Conservation (phyloP, 2,329 filamentous ascomycete genomes). For the Colletotrichum brevisporum region DNA sequence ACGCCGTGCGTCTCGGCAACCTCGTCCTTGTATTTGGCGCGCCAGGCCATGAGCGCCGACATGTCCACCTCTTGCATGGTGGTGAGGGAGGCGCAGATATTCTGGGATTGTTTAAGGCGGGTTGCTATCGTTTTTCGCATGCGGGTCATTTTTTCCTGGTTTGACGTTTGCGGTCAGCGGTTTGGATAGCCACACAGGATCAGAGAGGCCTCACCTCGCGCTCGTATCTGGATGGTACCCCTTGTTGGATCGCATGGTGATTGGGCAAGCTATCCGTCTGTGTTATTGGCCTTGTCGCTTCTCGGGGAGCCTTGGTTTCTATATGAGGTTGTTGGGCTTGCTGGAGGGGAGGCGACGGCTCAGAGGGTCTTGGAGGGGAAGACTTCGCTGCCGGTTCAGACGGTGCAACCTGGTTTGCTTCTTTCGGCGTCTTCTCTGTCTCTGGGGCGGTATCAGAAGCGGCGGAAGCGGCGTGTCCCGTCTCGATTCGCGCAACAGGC, state of each 20-base stretch:
- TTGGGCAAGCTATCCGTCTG: no score
- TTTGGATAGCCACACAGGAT: background rate
- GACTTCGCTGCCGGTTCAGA: conserved; percentile 15
- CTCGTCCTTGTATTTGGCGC: conserved; percentile 75
- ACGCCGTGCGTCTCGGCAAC: conserved; percentile 49
- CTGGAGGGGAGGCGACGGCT: no score
- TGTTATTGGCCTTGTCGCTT: no score
- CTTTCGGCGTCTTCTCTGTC: conserved; percentile 39
- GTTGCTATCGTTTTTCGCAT: conserved; percentile 83
- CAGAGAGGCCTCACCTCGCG: conserved; percentile 9
- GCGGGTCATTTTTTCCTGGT: conserved; percentile 61
- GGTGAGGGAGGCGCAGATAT: conserved; percentile 79
- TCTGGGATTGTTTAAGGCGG: conserved; percentile 77
- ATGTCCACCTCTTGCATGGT: conserved; percentile 65
- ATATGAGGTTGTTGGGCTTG: no score
- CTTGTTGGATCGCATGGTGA: no score
- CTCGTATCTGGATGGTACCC: no score
- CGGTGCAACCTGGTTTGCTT: conserved; percentile 3
- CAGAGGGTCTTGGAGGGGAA: no score
- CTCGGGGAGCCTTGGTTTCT: no score
- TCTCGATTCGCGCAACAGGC: conserved; percentile 48
- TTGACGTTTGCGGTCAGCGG: conserved; percentile 19
- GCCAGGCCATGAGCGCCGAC: conserved; percentile 74
- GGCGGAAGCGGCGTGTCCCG: conserved; percentile 39
- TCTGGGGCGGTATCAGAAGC: conserved; percentile 13